Percentiles rank a stretch among this genome's conserved stretches.
These are phyloP conservation scores for Saturnispora gosingensis DNA, from an alignment of 805 yeast genomes.

Conservation along the genomic window DNA sequence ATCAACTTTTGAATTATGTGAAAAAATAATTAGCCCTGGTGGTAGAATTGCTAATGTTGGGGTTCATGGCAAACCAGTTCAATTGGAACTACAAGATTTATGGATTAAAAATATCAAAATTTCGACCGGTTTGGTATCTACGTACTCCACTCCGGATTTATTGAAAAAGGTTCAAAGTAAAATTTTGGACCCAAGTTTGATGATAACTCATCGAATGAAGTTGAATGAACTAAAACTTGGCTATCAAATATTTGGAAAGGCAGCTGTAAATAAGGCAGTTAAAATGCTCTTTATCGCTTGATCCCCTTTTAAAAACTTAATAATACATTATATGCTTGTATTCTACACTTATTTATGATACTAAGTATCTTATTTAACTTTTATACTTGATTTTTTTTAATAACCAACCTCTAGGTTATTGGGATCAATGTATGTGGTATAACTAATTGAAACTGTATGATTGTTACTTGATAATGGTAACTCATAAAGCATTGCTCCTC, in stretches of 20 bases:
- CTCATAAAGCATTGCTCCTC: slow-evolving; percentile 74
- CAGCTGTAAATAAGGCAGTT: slow-evolving; percentile 48
- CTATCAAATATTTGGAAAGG: slow-evolving; percentile 47
- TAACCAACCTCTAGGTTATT: not conserved
- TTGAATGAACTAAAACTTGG: slow-evolving; percentile 49
- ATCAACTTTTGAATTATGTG: slow-evolving; percentile 49
- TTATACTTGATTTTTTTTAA: not conserved
- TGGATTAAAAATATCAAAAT: slow-evolving; percentile 38
- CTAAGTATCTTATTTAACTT: not conserved
- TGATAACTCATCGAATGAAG: slow-evolving; percentile 52
- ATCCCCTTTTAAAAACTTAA: too few species aligned
- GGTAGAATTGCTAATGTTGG: slow-evolving; percentile 63
- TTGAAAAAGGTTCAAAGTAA: slow-evolving; percentile 28
- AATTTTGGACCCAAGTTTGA: slow-evolving; percentile 39
- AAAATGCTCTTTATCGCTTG: slow-evolving; percentile 29
- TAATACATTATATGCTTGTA: not conserved
- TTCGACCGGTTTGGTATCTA: slow-evolving; percentile 42
- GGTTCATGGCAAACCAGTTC: slow-evolving; percentile 37
- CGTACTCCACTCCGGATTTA: slow-evolving; percentile 34
- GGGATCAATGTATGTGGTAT: slow-evolving; percentile 50
- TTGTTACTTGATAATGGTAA: slow-evolving; percentile 52
- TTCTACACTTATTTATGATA: not conserved
- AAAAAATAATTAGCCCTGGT: slow-evolving; percentile 45
- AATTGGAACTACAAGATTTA: slow-evolving; percentile 33
- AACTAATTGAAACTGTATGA: slow-evolving; percentile 54